Percentiles rank a stretch among this genome's conserved stretches.
Conservation (phyloP, 257 asterid genomes). For the Echium plantagineum region DNA sequence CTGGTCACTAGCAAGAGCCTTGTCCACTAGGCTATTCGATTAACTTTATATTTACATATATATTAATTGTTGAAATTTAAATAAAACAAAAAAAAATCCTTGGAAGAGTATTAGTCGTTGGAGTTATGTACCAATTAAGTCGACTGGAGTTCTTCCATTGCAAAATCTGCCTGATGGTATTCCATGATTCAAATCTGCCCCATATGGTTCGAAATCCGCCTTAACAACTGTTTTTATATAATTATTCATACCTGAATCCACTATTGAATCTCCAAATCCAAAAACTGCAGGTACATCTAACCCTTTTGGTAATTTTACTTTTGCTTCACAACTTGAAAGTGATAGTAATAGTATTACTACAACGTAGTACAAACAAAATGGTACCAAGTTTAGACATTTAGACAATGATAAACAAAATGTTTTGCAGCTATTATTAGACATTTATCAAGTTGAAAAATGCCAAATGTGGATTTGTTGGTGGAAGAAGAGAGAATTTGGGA, state of each 20-base stretch:
- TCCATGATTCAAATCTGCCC: slow-evolving; percentile 41
- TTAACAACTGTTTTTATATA: slow-evolving; percentile 27
- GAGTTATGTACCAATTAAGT: slow-evolving; percentile 30
- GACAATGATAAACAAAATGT: no score
- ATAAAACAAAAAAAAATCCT: not conserved
- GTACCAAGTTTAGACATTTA: no score
- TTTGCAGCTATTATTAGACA: not conserved
- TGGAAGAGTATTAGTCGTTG: not conserved
- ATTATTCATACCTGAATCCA: slow-evolving; percentile 56
- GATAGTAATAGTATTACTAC: not conserved
- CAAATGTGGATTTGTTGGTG: not conserved
- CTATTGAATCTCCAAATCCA: slow-evolving; percentile 54
- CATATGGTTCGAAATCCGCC: slow-evolving; percentile 46
- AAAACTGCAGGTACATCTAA: slow-evolving; percentile 15
- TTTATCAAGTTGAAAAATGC: not conserved
- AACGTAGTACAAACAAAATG: not conserved
- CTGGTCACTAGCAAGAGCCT: no score
- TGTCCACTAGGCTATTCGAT: no score
- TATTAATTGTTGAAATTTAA: not conserved
- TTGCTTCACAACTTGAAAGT: slow-evolving; percentile 15
- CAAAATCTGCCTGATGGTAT: slow-evolving; percentile 50
- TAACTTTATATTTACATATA: no score
- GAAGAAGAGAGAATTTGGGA: not conserved
- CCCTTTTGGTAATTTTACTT: slow-evolving; percentile 19
- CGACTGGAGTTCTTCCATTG: slow-evolving; percentile 51